These are phyloP conservation scores for Penicillium daleae DNA, from an alignment of 495 filamentous ascomycete genomes.

Conservation along the genomic window DNA sequence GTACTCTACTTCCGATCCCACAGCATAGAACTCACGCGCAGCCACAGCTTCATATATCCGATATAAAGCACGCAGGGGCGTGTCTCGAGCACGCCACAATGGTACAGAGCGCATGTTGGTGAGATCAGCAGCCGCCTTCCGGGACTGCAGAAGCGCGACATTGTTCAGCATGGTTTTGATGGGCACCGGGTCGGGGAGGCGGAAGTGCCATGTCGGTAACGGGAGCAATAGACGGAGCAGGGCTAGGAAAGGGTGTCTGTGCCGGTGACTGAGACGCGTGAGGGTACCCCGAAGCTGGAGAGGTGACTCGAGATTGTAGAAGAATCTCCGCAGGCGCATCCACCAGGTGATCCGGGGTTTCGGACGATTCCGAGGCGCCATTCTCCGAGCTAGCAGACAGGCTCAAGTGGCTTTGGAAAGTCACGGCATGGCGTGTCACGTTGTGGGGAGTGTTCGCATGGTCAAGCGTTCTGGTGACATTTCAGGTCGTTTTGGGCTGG, in stretches of 20 bases:
- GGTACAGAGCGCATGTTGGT: constrained; percentile 37
- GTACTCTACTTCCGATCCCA: constrained; percentile 43
- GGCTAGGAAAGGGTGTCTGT: constrained; percentile 29
- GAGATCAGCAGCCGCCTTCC: constrained; percentile 24
- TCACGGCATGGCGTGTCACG: constrained; percentile 8
- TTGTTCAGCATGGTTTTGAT: constrained; percentile 18
- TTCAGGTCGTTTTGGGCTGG: neutral
- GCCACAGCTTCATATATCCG: constrained; percentile 42
- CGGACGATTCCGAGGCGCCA: constrained; percentile 19
- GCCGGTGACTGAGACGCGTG: constrained; percentile 27
- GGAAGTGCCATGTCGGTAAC: constrained; percentile 33
- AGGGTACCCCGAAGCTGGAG: constrained; percentile 32
- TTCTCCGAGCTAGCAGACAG: constrained; percentile 6
- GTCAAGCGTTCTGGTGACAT: constrained; percentile 1
- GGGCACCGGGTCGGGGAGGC: constrained; percentile 25
- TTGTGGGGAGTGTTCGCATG: neutral
- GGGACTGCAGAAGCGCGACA: constrained; percentile 23
- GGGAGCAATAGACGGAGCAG: constrained; percentile 31
- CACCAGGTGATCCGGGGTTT: constrained; percentile 28
- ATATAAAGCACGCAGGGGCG: constrained; percentile 43
- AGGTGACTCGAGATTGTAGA: constrained; percentile 30
- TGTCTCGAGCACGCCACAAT: constrained; percentile 42
- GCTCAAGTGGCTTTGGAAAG: neutral
- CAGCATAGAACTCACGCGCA: constrained; percentile 27
- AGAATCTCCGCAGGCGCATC: constrained; percentile 26